These are phyloP conservation scores for Tylopilus sp. DNA, from an alignment of 1,284 basidiomycete species.

Conservation along the genomic window DNA sequence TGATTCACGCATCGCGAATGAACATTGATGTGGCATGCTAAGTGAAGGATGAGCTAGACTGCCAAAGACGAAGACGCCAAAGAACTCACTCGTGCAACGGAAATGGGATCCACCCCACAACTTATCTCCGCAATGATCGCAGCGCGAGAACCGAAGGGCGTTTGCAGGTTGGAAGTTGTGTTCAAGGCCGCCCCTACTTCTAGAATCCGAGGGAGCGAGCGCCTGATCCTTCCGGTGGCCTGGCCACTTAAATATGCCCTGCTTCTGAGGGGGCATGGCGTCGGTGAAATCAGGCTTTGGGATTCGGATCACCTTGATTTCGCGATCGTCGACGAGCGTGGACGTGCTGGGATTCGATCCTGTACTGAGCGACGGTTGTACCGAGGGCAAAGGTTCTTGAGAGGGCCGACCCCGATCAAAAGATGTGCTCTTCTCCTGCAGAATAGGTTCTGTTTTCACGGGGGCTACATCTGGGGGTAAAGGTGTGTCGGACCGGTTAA, in stretches of 20 bases:
- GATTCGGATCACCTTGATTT: conserved; percentile 25
- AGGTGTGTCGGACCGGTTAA: conserved; percentile 36
- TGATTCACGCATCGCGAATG: conserved; percentile 68
- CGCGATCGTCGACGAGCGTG: conserved; percentile 29
- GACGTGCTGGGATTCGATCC: conserved; percentile 23
- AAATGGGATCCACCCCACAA: conserved; percentile 97
- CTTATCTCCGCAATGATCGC: conserved; percentile 95
- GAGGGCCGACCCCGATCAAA: conserved; percentile 33
- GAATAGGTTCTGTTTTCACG: conserved; percentile 14
- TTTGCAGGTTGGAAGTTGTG: conserved; percentile 91
- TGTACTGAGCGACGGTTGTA: conserved; percentile 31
- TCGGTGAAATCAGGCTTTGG: conserved; percentile 26
- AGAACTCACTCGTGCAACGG: conserved; percentile 68
- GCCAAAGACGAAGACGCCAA: not conserved
- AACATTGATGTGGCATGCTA: conserved; percentile 68
- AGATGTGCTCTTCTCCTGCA: conserved; percentile 34
- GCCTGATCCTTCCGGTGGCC: conserved; percentile 44
- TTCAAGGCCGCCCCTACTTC: conserved; percentile 47
- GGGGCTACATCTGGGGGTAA: conserved; percentile 24
- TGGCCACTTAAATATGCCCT: conserved; percentile 63
- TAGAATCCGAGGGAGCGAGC: conserved; percentile 32
- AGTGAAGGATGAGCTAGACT: conserved; percentile 8
- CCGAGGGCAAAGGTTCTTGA: conserved; percentile 18
- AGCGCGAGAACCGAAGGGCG: conserved; percentile 83
- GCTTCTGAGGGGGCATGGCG: conserved; percentile 40